A percentile compares a stretch with the other conserved stretches of the same genome.
Evolutionary conservation across 176 grass and related monocot species (phyloP).

Genomic region (Lolium rigidum): DNA sequence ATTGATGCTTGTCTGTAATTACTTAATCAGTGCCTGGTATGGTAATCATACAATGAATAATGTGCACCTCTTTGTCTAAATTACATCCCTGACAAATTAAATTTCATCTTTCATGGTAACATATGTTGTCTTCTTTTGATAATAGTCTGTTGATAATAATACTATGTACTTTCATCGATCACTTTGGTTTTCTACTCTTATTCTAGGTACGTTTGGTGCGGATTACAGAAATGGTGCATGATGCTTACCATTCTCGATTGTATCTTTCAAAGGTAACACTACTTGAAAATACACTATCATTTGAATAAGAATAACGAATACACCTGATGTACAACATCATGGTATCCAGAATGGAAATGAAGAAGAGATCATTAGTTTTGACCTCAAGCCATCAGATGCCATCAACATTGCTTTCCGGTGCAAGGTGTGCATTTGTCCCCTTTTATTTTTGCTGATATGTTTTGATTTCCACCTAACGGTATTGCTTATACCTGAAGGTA

Average conservation of each 20-base stretch:
- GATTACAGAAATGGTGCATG: constrained; percentile 85
- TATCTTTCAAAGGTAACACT: constrained; percentile 83
- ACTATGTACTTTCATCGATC: constrained; percentile 28
- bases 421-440: constrained; percentile 71
- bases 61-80: constrained; percentile 12
- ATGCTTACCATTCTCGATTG: constrained; percentile 82
- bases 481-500: constrained; percentile 20
- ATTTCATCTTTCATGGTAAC: background rate
- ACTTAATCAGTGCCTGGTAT: background rate
- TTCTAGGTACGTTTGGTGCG: constrained; percentile 80
- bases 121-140: background rate
- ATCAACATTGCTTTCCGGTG: constrained; percentile 98
- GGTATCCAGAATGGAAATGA: constrained; percentile 65
- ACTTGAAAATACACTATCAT: constrained; percentile 1
- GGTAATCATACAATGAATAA: background rate
- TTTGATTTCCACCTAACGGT: background rate
- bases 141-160: background rate
- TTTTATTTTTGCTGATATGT: background rate
- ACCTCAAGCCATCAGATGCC: constrained; percentile 90
- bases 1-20: background rate
- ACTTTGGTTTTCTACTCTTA: background rate
- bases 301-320: constrained; percentile 28
- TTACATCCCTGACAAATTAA: constrained; percentile 1
- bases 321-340: constrained; percentile 15
- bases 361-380: constrained; percentile 74